Base-by-base conservation (phyloP, 192 early-diverging fungal species). In the Linnemannia elongata region DNA sequence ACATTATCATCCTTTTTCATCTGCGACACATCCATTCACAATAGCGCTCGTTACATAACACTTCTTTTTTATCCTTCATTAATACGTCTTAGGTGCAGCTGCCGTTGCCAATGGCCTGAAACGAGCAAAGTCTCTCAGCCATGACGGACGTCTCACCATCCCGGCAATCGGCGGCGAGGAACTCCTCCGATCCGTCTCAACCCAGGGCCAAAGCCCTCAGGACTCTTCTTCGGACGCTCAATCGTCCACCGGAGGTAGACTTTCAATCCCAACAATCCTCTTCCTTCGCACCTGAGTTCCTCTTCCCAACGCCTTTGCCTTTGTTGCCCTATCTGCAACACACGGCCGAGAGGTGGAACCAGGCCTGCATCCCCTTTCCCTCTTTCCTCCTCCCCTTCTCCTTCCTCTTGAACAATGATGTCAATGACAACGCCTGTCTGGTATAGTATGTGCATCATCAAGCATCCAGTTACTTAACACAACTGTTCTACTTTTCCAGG, bases 181-280 rank as follows among this genome's bases (percentile, higher is more conserved):
- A 27, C 85, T 87, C 52, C 60, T 87, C 68, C 85, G 85, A 33
- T 81, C 85, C 20, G 44, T 77, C 72, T 81, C 85, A 36, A 69
- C 30, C 44, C 85, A 87, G 38, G 72, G 76, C 39, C 60, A 66
- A 66, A 54, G 69, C 47, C 78, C 83, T 47, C 73, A 71, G 17
- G 72, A 81, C 57, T 44, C 75, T 66, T 44, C 75, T 66, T 63
- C 80, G 76, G 76, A 81, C 76, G 75, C 68, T 49, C 38, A 33
- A 38, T 87, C 79, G 85, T 72, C 79, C 79, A 75, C 39, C 77
- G 85, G 85, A 87, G 85, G 85, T 87, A 81, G 76, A 81, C 76
- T 52, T 79, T 79, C 42, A 78, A 74, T 60, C 79, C 69, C 55
- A 44, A 45, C 13, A 45, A 45, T 45, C 45, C 33, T 74, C 69